These are phyloP conservation scores for Malassezia sympodialis DNA, from an alignment of 1,284 basidiomycete species.

Conservation along the genomic window DNA sequence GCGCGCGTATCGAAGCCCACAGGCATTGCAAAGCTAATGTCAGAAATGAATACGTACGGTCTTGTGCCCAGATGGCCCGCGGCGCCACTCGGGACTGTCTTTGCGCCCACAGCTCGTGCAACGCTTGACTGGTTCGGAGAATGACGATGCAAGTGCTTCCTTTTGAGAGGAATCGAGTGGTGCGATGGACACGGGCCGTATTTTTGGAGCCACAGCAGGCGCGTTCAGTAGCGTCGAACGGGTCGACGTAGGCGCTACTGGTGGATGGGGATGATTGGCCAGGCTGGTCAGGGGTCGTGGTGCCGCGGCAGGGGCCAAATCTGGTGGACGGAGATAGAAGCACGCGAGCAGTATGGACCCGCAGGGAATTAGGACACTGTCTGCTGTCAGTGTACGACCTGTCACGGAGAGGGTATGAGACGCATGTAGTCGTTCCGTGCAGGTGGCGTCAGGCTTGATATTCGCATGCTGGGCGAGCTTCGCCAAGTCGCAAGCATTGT, in stretches of 20 bases:
- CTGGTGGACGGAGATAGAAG: conserved; percentile 22
- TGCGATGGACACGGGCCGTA: background rate
- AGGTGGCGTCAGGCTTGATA: conserved; percentile 67
- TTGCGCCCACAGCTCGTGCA: conserved; percentile 50
- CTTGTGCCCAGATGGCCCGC: conserved; percentile 51
- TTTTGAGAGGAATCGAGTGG: background rate
- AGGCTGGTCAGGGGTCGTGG: too few relatives aligned
- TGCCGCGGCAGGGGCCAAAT: background rate
- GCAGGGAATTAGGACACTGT: conserved; percentile 87
- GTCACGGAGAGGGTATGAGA: conserved; percentile 60
- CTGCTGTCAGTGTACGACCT: conserved; percentile 58
- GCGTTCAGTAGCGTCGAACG: background rate
- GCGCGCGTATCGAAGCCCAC: conserved; percentile 42
- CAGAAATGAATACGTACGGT: conserved; percentile 16
- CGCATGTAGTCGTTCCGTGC: conserved; percentile 79
- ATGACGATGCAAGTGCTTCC: background rate
- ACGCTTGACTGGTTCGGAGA: conserved; percentile 19
- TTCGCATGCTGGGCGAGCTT: conserved; percentile 59
- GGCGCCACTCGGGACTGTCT: conserved; percentile 85
- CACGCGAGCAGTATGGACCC: conserved; percentile 57
- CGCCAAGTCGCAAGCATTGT: conserved; percentile 70
- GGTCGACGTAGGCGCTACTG: background rate
- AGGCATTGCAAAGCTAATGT: conserved; percentile 39
- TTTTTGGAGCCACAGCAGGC: background rate
- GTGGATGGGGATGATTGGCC: background rate